A percentile compares a stretch with the other conserved stretches of the same genome.
phyloP scores from a whole-genome alignment of 352 stramenopile genomes.

The Globisporangium polare region DNA sequence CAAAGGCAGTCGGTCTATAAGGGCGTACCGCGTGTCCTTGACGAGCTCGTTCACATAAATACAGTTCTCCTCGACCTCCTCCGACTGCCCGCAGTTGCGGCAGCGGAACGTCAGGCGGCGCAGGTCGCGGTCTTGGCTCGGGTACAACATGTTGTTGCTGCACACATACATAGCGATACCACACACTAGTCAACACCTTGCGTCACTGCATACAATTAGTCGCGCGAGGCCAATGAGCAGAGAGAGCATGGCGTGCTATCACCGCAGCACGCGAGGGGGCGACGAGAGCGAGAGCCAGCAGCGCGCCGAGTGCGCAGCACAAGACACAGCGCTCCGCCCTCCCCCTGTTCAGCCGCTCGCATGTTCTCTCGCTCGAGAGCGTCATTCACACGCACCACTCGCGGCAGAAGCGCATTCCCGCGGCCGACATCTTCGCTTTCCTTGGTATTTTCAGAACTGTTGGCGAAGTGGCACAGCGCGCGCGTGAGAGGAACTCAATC shows the following conservation, averaged over 20 bases:
- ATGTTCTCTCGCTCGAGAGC: not conserved
- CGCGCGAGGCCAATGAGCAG: not conserved
- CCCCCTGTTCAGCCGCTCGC: not conserved
- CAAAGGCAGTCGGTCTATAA: not conserved
- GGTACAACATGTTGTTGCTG: slow-evolving; percentile 92
- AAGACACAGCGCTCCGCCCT: not conserved
- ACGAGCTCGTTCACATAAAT: slow-evolving; percentile 91
- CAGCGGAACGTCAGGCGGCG: slow-evolving; percentile 84
- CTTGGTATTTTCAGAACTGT: not conserved
- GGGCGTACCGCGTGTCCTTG: slow-evolving; percentile 76
- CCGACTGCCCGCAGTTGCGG: slow-evolving; percentile 82
- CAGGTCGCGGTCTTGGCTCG: slow-evolving; percentile 84
- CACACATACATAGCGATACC: not conserved
- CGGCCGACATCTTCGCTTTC: slow-evolving; percentile 47
- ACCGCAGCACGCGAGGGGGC: not conserved
- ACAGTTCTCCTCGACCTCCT: slow-evolving; percentile 87
- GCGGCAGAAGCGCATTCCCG: slow-evolving; percentile 86
- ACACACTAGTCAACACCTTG: not conserved
- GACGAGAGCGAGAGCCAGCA: not conserved
- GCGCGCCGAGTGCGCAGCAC: not conserved
- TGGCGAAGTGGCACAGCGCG: not conserved
- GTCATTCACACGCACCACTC: slow-evolving; percentile 67
- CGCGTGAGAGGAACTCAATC: no score
- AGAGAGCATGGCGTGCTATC: not conserved
- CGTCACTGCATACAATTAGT: not conserved